phyloP scores from a whole-genome alignment of 73 alveolate genomes.

The Tetrahymena borealis region DNA sequence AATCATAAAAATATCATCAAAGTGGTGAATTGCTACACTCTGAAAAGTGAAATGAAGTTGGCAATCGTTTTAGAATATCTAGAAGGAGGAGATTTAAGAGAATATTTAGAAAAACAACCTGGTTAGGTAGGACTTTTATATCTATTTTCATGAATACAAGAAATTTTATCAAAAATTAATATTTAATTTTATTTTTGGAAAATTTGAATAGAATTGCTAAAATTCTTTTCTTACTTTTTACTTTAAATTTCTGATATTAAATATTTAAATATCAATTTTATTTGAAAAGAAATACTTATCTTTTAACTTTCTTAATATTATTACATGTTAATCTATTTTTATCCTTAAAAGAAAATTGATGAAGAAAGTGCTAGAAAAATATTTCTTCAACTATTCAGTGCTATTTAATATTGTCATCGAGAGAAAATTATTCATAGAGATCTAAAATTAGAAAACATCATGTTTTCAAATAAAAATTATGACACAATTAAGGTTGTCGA shows the following conservation, averaged over 20 bases:
- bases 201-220: too few relatives aligned
- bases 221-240: too few relatives aligned
- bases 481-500: constrained; percentile 30
- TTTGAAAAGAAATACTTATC: neutral
- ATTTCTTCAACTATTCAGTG: constrained; percentile 24
- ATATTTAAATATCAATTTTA: too few relatives aligned
- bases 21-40: constrained; percentile 23
- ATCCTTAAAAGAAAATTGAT: neutral
- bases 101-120: constrained; percentile 39
- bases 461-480: constrained; percentile 8
- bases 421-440: constrained; percentile 27
- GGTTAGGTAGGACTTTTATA: neutral
- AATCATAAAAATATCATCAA: constrained; percentile 32
- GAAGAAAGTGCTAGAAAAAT: constrained; percentile 47
- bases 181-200: neutral
- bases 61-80: constrained; percentile 55
- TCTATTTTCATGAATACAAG: neutral
- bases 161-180: neutral
- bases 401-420: constrained; percentile 28
- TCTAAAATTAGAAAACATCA: constrained; percentile 22
- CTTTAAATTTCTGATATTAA: too few relatives aligned
- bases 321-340: neutral
- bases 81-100: constrained; percentile 54
- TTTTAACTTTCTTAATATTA: too few relatives aligned
- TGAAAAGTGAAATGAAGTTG: constrained; percentile 16